These are phyloP conservation scores for Prasinococcaceae sp. DNA, from an alignment of 139 green algal genomes.

Conservation along the genomic window DNA sequence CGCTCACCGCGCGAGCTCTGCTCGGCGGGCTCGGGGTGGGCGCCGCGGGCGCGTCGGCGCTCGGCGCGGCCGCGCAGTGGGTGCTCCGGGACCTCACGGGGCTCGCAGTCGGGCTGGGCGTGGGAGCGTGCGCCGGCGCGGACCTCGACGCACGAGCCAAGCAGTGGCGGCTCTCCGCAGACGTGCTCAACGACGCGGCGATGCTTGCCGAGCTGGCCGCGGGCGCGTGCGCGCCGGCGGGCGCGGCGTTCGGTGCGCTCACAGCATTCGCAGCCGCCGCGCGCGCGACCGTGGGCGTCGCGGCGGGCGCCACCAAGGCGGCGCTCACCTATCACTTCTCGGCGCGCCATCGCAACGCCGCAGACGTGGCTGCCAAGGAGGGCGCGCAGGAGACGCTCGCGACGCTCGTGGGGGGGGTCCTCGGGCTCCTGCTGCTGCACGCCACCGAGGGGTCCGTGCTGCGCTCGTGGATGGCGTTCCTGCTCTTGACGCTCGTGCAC, in stretches of 20 bases:
- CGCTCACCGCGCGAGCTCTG: constrained; percentile 48
- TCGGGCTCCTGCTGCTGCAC: constrained; percentile 43
- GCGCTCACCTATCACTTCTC: constrained; percentile 71
- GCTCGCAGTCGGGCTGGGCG: constrained; percentile 50
- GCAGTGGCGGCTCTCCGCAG: constrained; percentile 62
- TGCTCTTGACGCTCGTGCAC: constrained; percentile 36
- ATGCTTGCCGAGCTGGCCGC: constrained; percentile 4
- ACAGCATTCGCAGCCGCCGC: constrained; percentile 47
- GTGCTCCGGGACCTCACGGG: constrained; percentile 48
- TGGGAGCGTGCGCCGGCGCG: constrained; percentile 34
- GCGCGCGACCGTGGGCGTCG: constrained; percentile 32
- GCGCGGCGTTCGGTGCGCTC: constrained; percentile 25
- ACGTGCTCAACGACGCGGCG: constrained; percentile 36
- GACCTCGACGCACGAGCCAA: constrained; percentile 48
- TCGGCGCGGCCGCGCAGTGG: constrained; percentile 45
- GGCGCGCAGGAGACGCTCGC: constrained; percentile 53
- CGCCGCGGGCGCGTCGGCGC: constrained; percentile 36
- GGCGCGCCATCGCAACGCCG: constrained; percentile 39
- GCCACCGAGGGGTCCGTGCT: not conserved
- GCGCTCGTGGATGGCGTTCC: constrained; percentile 14
- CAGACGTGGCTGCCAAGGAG: constrained; percentile 65
- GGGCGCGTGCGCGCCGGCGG: not conserved
- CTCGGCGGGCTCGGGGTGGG: constrained; percentile 55
- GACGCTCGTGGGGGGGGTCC: constrained; percentile 54
- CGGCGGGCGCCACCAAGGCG: constrained; percentile 41